phyloP scores from a whole-genome alignment of 805 yeast genomes.

The Cyberlindnera subsufficiens region DNA sequence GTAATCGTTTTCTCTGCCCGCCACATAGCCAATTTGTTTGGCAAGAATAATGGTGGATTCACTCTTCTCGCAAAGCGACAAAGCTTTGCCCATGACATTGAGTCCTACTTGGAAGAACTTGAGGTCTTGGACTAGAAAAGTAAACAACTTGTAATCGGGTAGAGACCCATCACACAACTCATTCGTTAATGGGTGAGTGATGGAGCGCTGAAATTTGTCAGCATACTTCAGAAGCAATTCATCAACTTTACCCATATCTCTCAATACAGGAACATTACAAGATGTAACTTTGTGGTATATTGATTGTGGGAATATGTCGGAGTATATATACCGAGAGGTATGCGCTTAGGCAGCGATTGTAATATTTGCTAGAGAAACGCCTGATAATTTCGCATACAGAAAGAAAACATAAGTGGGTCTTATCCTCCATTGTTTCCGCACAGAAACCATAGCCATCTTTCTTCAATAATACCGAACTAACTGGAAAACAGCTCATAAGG shows the following conservation, averaged over 20 bases:
- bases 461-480: too few relatives aligned
- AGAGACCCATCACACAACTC: constrained; percentile 43
- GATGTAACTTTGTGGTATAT: too few relatives aligned
- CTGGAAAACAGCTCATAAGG: too few relatives aligned
- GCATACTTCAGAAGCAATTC: not conserved
- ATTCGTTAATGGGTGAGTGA: not conserved
- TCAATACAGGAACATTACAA: too few relatives aligned
- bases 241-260: not conserved
- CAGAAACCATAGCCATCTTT: too few relatives aligned
- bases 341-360: too few relatives aligned
- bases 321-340: too few relatives aligned
- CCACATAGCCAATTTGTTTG: constrained; percentile 46
- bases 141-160: constrained; percentile 34
- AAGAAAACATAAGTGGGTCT: too few relatives aligned
- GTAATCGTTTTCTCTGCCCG: constrained; percentile 43
- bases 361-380: too few relatives aligned
- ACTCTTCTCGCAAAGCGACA: constrained; percentile 29
- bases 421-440: too few relatives aligned
- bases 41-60: constrained; percentile 35
- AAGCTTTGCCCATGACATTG: constrained; percentile 37
- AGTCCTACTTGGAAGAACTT: constrained; percentile 39
- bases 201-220: not conserved
- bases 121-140: constrained; percentile 44
- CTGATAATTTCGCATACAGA: too few relatives aligned
- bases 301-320: too few relatives aligned